Evolutionary conservation across 2,329 filamentous ascomycete species (phyloP).

Genomic region (Cryphonectria radicalis): DNA sequence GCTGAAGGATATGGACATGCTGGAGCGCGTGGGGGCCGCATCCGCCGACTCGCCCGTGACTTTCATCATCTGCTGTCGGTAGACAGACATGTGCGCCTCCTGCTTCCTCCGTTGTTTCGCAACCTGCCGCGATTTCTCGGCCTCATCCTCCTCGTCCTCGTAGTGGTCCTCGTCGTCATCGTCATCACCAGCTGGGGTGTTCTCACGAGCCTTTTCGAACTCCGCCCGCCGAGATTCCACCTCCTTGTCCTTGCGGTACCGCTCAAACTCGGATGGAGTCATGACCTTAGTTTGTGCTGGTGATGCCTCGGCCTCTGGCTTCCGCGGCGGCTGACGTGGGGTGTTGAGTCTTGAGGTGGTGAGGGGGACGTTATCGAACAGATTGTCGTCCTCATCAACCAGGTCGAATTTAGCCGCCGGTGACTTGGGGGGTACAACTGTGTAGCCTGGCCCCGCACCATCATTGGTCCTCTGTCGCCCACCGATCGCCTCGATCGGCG

Average conservation of each 20-base stretch:
- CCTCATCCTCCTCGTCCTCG: constrained; percentile 78
- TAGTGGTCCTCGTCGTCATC: constrained; percentile 67
- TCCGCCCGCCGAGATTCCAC: constrained; percentile 45
- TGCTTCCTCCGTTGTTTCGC: constrained; percentile 83
- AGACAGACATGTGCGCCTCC: constrained; percentile 86
- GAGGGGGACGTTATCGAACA: constrained; percentile 52
- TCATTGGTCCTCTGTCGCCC: constrained; percentile 46
- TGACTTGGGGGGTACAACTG: constrained; percentile 38
- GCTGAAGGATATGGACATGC: constrained; percentile 62
- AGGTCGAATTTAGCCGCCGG: constrained; percentile 39
- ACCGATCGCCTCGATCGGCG: constrained; percentile 33
- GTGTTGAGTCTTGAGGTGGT: constrained; percentile 44
- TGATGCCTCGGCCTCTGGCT: constrained; percentile 4
- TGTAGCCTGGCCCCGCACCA: constrained; percentile 36
- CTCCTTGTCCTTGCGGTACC: constrained; percentile 75
- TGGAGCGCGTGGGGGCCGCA: constrained; percentile 51
- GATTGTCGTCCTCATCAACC: constrained; percentile 54
- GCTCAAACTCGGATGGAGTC: constrained; percentile 87
- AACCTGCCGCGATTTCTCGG: constrained; percentile 73
- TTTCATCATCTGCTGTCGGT: constrained; percentile 96
- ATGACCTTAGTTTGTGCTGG: constrained; percentile 75
- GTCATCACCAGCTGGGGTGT: constrained; percentile 56
- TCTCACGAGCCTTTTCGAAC: constrained; percentile 50
- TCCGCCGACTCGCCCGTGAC: constrained; percentile 75
- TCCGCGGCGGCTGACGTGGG: constrained; percentile 41